A percentile compares a stretch with the other conserved stretches of the same genome.
Evolutionary conservation across 768 basidiomycete genomes (phyloP).

Genomic region (Auriscalpium orientale): DNA sequence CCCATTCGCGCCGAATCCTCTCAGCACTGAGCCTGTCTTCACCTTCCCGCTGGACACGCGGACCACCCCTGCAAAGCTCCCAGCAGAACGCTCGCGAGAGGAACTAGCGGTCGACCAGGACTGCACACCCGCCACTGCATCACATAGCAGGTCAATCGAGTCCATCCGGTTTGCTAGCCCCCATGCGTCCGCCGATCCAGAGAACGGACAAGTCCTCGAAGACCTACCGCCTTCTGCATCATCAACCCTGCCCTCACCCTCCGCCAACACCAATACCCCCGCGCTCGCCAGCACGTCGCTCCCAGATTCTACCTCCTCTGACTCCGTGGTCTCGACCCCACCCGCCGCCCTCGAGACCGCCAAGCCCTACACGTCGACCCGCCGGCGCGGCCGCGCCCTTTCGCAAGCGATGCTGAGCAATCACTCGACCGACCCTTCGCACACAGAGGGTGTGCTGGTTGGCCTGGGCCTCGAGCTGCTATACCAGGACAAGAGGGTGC

Average conservation of each 20-base stretch:
- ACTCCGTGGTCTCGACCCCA: slow-evolving; percentile 12
- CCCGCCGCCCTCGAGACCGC: background rate
- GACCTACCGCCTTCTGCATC: slow-evolving; percentile 5
- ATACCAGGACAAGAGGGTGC: slow-evolving; percentile 3
- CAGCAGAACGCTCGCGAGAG: too few relatives aligned
- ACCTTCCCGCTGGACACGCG: too few relatives aligned
- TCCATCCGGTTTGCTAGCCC: too few relatives aligned
- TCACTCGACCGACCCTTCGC: background rate
- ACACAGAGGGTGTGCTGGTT: background rate
- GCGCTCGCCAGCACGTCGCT: slow-evolving; percentile 7
- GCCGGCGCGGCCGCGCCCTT: background rate
- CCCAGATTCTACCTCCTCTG: slow-evolving; percentile 9
- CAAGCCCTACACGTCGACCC: slow-evolving; percentile 9
- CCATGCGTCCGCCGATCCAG: too few relatives aligned
- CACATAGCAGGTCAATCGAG: too few relatives aligned
- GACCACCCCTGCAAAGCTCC: too few relatives aligned
- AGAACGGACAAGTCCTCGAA: background rate
- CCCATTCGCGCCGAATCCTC: background rate
- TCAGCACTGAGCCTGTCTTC: too few relatives aligned
- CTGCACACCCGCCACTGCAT: too few relatives aligned
- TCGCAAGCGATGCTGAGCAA: background rate
- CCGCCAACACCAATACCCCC: slow-evolving; percentile 6
- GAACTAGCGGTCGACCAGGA: too few relatives aligned
- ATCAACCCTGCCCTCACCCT: background rate
- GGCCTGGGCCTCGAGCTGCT: slow-evolving; percentile 14